Conservation (phyloP, 306 rosid species). For the Malus asiatica region DNA sequence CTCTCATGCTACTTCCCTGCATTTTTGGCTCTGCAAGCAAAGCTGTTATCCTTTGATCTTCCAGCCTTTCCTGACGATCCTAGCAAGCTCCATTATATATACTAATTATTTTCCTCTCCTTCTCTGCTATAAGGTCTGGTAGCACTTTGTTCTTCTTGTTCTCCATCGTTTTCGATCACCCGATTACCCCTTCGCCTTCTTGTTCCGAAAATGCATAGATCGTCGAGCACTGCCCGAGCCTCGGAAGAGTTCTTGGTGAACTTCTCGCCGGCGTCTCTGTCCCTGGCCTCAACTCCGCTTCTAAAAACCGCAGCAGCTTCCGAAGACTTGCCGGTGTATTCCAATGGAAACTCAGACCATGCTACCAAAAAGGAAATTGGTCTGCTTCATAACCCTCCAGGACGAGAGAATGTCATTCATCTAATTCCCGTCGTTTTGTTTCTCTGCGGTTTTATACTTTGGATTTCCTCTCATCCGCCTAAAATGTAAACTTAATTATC, state of each 20-base stretch:
- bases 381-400: conserved; percentile 4
- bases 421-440: conserved; percentile 55
- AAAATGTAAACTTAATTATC: background rate
- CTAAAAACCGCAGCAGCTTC: conserved; percentile 24
- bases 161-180: background rate
- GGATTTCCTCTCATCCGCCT: conserved; percentile 52
- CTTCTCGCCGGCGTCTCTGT: conserved; percentile 1
- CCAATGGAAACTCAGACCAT: conserved; percentile 15
- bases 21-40: conserved; percentile 21
- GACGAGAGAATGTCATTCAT: conserved; percentile 51
- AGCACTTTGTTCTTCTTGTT: background rate
- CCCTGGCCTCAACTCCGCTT: conserved; percentile 18
- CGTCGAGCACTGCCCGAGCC: conserved; percentile 30
- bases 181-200: background rate
- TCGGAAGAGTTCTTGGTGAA: conserved; percentile 32
- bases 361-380: conserved; percentile 37
- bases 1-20: background rate
- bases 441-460: conserved; percentile 62
- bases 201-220: conserved; percentile 26
- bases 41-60: conserved; percentile 4
- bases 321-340: conserved; percentile 35
- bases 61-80: conserved; percentile 8
- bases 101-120: background rate
- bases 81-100: background rate
- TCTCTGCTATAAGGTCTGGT: background rate